Evolutionary conservation across 1,284 basidiomycete genomes (phyloP), one percentile per base, ranked within the genome.

Genomic region (Leccinum fuscescens): DNA sequence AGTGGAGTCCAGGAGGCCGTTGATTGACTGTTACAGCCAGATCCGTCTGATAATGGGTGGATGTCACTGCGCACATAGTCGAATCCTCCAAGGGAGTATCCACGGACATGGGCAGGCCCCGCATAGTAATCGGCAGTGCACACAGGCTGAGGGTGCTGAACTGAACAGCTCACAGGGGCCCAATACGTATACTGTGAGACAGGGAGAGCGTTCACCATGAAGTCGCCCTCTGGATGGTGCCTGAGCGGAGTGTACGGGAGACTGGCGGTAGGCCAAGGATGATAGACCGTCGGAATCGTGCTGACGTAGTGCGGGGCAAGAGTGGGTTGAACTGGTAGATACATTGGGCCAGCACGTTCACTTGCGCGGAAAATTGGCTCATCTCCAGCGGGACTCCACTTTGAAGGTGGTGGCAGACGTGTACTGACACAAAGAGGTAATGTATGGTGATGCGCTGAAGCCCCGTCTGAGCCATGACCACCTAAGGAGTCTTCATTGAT

Each of bases 371-470:
- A 73, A 60, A 92, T 83, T 22, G 88, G 89, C 65, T 90, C 88
- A 67, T 91, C 89, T 14, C 80, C 87, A 9, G 84, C 82, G 54
- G 90, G 89, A 68, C 88, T 90, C 90, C 90, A 92, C 71, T 84
- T 85, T 6, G 90, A 86, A 17, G 90, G 90, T 14, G 90, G 88
- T 51, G 90, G 89, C 20, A 91, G 73, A 20, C 67, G 56, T 55
- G 79, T 79, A 53, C 77, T 68, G 3, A 56, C 51, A 35, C 71
- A 72, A 11, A 67, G 57, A 50, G 72, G 71, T 3, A 68, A 62
- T 12, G 61, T 64, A 60, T 46, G 42, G 3, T 65, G 55, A 33
- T 62, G 57, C 6, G 33, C 44, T 6, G 54, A 35, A 17, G 27
- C 22, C 12, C 48, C 52, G 22, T 50, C 57, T n/a, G 56, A 55